Evolutionary conservation across 2,329 filamentous ascomycete species (phyloP), one percentile per base, ranked within the genome.

Genomic region (Endothia cerciana): DNA sequence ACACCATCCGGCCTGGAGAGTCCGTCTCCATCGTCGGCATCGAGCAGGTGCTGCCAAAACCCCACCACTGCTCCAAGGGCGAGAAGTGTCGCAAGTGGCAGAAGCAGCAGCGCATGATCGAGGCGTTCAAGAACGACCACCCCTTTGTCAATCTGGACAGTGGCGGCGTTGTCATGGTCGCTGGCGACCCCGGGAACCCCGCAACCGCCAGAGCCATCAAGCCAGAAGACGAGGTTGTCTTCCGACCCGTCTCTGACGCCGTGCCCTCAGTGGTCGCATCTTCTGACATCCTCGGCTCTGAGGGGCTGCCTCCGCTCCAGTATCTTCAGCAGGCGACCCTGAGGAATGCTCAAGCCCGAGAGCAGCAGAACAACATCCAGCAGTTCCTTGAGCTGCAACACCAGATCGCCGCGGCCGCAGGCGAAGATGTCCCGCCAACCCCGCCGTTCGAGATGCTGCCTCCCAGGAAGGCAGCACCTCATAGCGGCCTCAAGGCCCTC

Each of bases 21-120:
- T 94, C 92, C 0, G 89, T 95, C 4, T 97, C 93, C 0, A 97
- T 97, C 71, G 93, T 97, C 41, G 93, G 91, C 36, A 97, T 97
- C 69, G 93, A 97, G 78, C 92, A 97, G 77, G 81, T 95, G 63
- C 85, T 97, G 63, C 93, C 93, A 5, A 94, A 92, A 78, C 87
- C 90, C 19, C 94, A 97, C 78, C 85, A 85, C 65, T 97, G 94
- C 79, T 87, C 88, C 56, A 97, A 96, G 77, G 94, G 94, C 56
- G 91, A 95, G 77, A 89, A 91, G 71, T 97, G 94, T 77, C 83
- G 87, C 59, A 96, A 93, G 76, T 97, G 87, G 85, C 87, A 85
- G 76, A 92, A 90, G 75, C 91, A 94, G 74, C 91, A 97, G 76
- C 86, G 88, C 41, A 85, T 92, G 76, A 86, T 97, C 58, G 87